Conservation (phyloP, 2,329 filamentous ascomycete species). For the Epicoccum sorghinum region DNA sequence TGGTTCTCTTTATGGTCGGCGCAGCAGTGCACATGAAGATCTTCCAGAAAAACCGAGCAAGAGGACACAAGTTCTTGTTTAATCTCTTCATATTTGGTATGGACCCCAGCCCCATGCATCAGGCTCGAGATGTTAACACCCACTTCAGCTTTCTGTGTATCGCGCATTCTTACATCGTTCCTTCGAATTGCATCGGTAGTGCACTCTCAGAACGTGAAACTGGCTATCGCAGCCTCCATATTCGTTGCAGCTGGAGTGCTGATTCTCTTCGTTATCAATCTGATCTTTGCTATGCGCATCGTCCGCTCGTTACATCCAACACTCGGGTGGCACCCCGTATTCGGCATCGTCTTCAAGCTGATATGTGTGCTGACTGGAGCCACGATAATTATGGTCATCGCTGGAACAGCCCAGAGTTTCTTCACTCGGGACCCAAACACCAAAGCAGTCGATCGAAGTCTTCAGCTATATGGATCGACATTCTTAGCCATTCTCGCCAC, state of each 20-base stretch:
- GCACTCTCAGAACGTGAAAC: conserved; percentile 48
- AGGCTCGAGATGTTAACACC: conserved; percentile 1
- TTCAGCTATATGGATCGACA: conserved; percentile 68
- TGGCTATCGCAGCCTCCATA: conserved; percentile 67
- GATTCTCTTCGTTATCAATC: conserved; percentile 77
- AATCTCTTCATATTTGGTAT: conserved; percentile 49
- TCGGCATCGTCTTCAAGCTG: conserved; percentile 60
- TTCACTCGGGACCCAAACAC: conserved; percentile 66
- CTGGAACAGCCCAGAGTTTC: conserved; percentile 66
- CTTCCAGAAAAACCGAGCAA: conserved; percentile 47
- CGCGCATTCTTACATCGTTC: conserved; percentile 49
- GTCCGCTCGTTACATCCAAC: conserved; percentile 73
- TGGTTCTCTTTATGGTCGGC: conserved; percentile 50
- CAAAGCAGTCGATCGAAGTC: conserved; percentile 61
- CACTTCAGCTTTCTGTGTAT: conserved; percentile 50
- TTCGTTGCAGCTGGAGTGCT: conserved; percentile 77
- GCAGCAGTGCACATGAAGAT: conserved; percentile 51
- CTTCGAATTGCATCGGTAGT: conserved; percentile 45
- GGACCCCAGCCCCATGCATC: background rate
- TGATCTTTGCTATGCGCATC: conserved; percentile 77
- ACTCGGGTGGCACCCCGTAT: conserved; percentile 69
- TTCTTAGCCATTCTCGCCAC: conserved; percentile 70
- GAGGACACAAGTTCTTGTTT: conserved; percentile 52
- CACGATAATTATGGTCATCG: conserved; percentile 70
- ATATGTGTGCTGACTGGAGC: conserved; percentile 65